phyloP scores from a whole-genome alignment of 2,329 filamentous ascomycete genomes.

The Alternaria sp. region DNA sequence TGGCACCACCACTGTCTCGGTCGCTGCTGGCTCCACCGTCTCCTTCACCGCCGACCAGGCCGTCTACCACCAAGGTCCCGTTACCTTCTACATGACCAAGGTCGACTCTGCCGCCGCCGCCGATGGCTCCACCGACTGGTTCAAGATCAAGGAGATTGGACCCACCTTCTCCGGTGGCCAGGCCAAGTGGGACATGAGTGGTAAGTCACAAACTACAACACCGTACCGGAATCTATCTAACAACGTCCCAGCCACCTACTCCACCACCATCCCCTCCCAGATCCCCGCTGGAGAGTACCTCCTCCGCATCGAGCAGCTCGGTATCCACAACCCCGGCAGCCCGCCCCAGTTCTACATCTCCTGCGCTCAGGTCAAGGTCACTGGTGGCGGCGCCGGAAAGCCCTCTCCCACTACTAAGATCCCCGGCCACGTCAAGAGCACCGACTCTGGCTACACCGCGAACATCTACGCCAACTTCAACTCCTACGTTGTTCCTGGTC shows the following conservation, averaged over 20 bases:
- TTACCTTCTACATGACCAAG: conserved; percentile 49
- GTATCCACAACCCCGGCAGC: conserved; percentile 50
- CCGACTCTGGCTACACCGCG: conserved; percentile 46
- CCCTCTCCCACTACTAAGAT: conserved; percentile 39
- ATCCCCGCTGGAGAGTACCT: conserved; percentile 55
- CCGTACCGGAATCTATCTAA: conserved; percentile 9
- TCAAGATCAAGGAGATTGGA: conserved; percentile 50
- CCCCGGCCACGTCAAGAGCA: conserved; percentile 40
- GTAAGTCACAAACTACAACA: conserved; percentile 20
- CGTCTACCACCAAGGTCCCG: conserved; percentile 49
- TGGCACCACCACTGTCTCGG: conserved; percentile 41
- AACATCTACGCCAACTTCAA: conserved; percentile 50
- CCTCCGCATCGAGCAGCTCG: conserved; percentile 58
- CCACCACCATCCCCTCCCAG: conserved; percentile 50
- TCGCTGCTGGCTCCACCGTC: conserved; percentile 44
- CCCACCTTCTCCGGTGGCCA: conserved; percentile 44
- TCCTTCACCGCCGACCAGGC: conserved; percentile 46
- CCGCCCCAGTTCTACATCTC: conserved; percentile 43
- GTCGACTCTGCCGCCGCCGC: conserved; percentile 39
- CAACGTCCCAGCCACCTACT: conserved; percentile 34
- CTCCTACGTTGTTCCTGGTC: conserved; percentile 44
- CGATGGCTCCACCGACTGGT: conserved; percentile 49
- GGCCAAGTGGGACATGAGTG: conserved; percentile 41
- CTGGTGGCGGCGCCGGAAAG: conserved; percentile 42
- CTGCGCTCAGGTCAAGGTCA: conserved; percentile 57